Percentiles rank a stretch among this genome's conserved stretches.
These are phyloP conservation scores for Plantago major DNA, from an alignment of 257 asterid species.

Conservation along the genomic window DNA sequence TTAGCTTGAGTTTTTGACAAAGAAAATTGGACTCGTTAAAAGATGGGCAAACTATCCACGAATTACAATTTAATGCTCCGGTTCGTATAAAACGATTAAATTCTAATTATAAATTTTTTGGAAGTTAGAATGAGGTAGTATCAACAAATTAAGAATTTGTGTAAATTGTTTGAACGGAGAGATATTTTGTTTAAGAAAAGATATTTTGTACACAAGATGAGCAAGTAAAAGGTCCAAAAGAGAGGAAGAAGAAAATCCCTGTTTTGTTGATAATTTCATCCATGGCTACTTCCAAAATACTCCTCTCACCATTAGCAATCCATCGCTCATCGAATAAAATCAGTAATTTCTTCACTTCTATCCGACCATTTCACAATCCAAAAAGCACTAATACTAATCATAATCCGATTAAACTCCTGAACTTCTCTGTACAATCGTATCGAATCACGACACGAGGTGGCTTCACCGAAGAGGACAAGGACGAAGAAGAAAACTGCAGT, in stretches of 20 bases:
- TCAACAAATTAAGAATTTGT: background rate
- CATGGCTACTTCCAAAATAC: constrained; percentile 37
- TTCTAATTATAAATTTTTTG: no score
- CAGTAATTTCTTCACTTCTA: constrained; percentile 7
- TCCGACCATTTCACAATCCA: constrained; percentile 14
- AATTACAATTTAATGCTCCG: no score
- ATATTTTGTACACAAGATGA: constrained; percentile 38
- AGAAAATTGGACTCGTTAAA: no score
- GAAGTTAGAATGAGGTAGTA: no score
- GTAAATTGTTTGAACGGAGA: background rate
- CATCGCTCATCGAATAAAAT: constrained; percentile 20
- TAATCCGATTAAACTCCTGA: constrained; percentile 5
- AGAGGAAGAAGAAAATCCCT: background rate
- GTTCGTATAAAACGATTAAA: no score
- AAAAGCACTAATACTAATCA: background rate
- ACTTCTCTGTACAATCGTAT: constrained; percentile 30
- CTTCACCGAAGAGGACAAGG: constrained; percentile 41
- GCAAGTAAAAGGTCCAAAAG: background rate
- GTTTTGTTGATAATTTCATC: background rate
- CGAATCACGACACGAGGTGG: constrained; percentile 50
- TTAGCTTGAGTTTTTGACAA: no score
- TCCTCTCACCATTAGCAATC: constrained; percentile 28
- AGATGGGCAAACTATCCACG: no score
- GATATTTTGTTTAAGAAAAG: background rate
- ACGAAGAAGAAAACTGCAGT: constrained; percentile 27